Evolutionary conservation across 1,139 yeast genomes (phyloP).

Genomic region (Candida gigantensis): DNA sequence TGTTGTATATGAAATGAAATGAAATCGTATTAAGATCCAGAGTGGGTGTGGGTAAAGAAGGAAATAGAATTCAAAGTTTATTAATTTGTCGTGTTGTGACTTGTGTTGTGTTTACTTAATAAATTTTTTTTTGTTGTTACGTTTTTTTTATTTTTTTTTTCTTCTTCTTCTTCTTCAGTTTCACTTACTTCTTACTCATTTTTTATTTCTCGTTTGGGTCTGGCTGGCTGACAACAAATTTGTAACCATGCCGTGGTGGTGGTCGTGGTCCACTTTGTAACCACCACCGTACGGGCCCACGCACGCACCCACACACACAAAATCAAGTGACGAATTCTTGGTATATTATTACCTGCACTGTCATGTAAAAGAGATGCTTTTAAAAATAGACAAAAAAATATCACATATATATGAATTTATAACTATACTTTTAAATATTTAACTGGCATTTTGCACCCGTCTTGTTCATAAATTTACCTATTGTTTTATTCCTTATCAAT

Average conservation of each 20-base stretch:
- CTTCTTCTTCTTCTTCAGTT: slow-evolving; percentile 1
- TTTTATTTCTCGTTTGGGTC: background rate
- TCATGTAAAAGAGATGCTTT: too few species aligned
- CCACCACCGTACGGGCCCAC: too few species aligned
- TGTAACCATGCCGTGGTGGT: too few species aligned
- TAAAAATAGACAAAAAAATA: too few species aligned
- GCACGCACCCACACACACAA: too few species aligned
- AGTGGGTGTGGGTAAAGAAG: background rate
- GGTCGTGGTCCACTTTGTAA: too few species aligned
- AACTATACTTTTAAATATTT: too few species aligned
- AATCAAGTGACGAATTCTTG: too few species aligned
- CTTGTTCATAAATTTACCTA: background rate
- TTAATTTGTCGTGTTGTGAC: slow-evolving; percentile 1
- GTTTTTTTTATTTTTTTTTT: slow-evolving; percentile 4
- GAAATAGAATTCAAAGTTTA: background rate
- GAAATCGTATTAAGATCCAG: background rate
- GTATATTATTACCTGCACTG: too few species aligned
- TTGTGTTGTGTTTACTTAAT: slow-evolving; percentile 3
- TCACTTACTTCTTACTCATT: slow-evolving; percentile 4
- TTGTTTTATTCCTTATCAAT: slow-evolving; percentile 34
- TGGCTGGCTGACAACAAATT: too few species aligned
- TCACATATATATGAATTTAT: too few species aligned
- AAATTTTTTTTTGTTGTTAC: slow-evolving; percentile 1
- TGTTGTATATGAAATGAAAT: slow-evolving; percentile 1
- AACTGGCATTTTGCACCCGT: too few species aligned